Percentiles rank a stretch among this genome's conserved stretches.
These are phyloP conservation scores for Microdochium bolleyi DNA, from an alignment of 2,329 filamentous ascomycete species.

Conservation along the genomic window DNA sequence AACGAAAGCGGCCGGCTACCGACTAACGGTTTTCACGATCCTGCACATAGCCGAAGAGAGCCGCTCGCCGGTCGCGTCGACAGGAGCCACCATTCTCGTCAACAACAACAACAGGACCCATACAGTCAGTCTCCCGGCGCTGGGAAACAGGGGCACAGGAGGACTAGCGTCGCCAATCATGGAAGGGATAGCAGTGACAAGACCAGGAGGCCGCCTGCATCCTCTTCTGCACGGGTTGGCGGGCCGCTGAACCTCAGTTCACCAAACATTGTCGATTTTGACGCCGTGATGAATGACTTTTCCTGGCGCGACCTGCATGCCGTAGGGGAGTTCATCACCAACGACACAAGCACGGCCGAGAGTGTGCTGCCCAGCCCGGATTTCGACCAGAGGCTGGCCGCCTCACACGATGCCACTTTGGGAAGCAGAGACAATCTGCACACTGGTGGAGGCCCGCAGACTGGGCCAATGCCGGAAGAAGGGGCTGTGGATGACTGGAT, in stretches of 20 bases:
- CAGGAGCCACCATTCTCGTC: not conserved
- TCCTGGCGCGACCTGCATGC: conserved; percentile 55
- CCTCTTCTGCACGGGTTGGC: conserved; percentile 19
- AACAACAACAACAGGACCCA: not conserved
- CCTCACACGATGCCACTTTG: not conserved
- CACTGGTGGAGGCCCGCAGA: not conserved
- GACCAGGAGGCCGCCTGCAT: not conserved
- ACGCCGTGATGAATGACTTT: conserved; percentile 44
- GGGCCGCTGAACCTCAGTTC: conserved; percentile 24
- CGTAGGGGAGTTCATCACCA: conserved; percentile 42
- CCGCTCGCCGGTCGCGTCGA: not conserved
- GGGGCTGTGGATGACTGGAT: not conserved
- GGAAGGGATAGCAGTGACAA: not conserved
- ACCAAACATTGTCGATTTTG: not conserved
- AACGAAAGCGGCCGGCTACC: not conserved
- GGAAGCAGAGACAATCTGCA: not conserved
- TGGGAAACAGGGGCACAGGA: not conserved
- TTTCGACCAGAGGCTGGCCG: not conserved
- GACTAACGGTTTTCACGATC: not conserved
- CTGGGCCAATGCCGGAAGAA: not conserved
- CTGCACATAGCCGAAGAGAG: not conserved
- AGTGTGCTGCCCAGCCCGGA: conserved; percentile 4
- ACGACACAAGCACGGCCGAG: conserved; percentile 2
- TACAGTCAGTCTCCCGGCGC: not conserved
- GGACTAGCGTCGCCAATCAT: too few relatives aligned